Evolutionary conservation across 2,329 filamentous ascomycete species (phyloP).

Genomic region (Neospermospora avenae): DNA sequence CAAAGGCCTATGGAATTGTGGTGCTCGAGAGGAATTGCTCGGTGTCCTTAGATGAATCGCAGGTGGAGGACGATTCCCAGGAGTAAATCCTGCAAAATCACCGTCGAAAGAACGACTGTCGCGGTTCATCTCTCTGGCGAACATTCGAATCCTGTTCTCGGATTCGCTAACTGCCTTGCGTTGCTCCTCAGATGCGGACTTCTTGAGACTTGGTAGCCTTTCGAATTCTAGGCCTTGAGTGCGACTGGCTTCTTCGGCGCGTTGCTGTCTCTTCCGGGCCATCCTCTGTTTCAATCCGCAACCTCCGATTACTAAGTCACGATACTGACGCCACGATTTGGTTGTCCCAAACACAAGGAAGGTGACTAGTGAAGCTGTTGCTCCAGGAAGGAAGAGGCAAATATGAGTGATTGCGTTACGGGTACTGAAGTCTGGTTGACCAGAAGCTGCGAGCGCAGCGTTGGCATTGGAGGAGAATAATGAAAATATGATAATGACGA

Average conservation of each 20-base stretch:
- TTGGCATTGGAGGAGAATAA: conserved; percentile 36
- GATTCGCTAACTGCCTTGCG: conserved; percentile 10
- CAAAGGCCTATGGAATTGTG: conserved; percentile 10
- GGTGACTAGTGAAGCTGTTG: conserved; percentile 36
- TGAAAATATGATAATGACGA: conserved; percentile 40
- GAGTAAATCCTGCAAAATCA: too few relatives aligned
- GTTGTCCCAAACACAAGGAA: conserved; percentile 44
- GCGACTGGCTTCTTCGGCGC: conserved; percentile 8
- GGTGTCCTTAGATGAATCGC: not conserved
- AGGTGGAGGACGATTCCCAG: not conserved
- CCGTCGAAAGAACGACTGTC: not conserved
- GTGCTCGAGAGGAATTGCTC: conserved; percentile 3
- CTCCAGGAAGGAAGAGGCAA: conserved; percentile 40
- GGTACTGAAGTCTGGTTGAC: conserved; percentile 36
- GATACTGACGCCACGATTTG: conserved; percentile 34
- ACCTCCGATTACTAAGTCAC: conserved; percentile 24
- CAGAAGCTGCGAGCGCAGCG: conserved; percentile 28
- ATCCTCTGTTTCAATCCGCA: conserved; percentile 19
- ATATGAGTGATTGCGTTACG: conserved; percentile 34
- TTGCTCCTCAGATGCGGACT: conserved; percentile 9
- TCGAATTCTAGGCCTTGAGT: conserved; percentile 18
- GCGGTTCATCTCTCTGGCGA: conserved; percentile 6
- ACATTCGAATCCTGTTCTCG: conserved; percentile 16
- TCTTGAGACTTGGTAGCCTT: conserved; percentile 17
- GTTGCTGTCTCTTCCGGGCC: conserved; percentile 2